Conservation (phyloP, 2,329 filamentous ascomycete species). For the Tolypocladium sp. region DNA sequence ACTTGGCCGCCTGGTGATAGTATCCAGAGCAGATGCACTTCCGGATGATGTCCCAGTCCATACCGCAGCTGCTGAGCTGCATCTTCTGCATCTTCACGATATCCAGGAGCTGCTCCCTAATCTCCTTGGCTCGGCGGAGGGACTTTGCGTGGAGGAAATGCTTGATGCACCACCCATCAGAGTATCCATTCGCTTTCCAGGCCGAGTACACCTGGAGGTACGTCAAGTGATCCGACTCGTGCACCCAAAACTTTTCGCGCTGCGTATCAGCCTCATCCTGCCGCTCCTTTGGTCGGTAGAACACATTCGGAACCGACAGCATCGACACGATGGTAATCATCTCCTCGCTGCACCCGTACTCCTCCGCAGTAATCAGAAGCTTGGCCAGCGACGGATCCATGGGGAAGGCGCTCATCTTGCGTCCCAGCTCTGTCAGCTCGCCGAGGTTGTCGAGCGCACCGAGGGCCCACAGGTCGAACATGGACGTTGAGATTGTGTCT, state of each 20-base stretch:
- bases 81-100: slow-evolving; percentile 95
- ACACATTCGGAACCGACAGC: slow-evolving; percentile 93
- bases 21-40: slow-evolving; percentile 97
- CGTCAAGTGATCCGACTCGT: slow-evolving; percentile 93
- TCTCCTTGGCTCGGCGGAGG: slow-evolving; percentile 82
- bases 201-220: slow-evolving; percentile 93
- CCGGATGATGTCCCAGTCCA: slow-evolving; percentile 92
- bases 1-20: slow-evolving; percentile 94
- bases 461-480: slow-evolving; percentile 95
- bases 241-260: slow-evolving; percentile 96
- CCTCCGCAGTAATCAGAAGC: slow-evolving; percentile 80
- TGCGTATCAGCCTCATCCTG: slow-evolving; percentile 94
- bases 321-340: slow-evolving; percentile 98
- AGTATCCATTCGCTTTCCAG: slow-evolving; percentile 85
- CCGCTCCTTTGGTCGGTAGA: slow-evolving; percentile 92
- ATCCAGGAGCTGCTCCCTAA: slow-evolving; percentile 84
- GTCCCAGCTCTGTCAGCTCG: slow-evolving; percentile 77
- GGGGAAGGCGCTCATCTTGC: slow-evolving; percentile 92
- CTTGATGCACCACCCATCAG: slow-evolving; percentile 83
- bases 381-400: slow-evolving; percentile 97
- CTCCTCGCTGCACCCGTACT: slow-evolving; percentile 91
- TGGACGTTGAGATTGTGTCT: slow-evolving; percentile 92
- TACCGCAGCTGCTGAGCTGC: slow-evolving; percentile 78
- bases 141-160: slow-evolving; percentile 97
- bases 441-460: slow-evolving; percentile 91